Conservation (phyloP, 148 eudicot species). For the Nepenthes gracilis region DNA sequence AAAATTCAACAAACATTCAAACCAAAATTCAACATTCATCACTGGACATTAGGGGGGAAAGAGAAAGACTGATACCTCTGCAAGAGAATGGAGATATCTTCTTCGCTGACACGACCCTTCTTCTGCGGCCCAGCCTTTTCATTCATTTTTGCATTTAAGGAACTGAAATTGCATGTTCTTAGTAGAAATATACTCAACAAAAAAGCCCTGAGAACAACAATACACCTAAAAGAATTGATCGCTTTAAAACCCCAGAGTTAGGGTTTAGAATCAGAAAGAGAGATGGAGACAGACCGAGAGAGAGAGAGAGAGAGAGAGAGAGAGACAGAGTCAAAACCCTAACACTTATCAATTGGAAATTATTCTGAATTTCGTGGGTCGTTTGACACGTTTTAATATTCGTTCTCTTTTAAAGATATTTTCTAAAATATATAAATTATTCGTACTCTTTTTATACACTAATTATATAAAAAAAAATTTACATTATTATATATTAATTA, state of each 20-base stretch:
- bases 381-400: no score
- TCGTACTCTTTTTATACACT: no score
- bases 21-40: not conserved
- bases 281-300: no score
- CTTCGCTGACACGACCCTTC: slow-evolving; percentile 39
- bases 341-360: no score
- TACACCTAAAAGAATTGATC: not conserved
- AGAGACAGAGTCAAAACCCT: no score
- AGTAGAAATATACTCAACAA: not conserved
- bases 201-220: not conserved
- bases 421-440: no score
- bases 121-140: slow-evolving; percentile 30
- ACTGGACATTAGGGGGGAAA: not conserved
- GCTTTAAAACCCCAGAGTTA: not conserved
- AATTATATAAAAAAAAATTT: no score
- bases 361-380: no score
- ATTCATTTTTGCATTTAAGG: not conserved
- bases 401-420: no score
- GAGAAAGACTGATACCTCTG: slow-evolving; percentile 31
- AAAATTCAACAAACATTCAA: not conserved
- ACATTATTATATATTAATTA: no score
- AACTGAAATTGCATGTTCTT: not conserved
- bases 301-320: no score
- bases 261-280: no score
- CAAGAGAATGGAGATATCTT: slow-evolving; percentile 36